Evolutionary conservation across 2,329 filamentous ascomycete genomes (phyloP), one percentile per base, ranked within the genome.

Genomic region (Trichoderma cornu-damae): DNA sequence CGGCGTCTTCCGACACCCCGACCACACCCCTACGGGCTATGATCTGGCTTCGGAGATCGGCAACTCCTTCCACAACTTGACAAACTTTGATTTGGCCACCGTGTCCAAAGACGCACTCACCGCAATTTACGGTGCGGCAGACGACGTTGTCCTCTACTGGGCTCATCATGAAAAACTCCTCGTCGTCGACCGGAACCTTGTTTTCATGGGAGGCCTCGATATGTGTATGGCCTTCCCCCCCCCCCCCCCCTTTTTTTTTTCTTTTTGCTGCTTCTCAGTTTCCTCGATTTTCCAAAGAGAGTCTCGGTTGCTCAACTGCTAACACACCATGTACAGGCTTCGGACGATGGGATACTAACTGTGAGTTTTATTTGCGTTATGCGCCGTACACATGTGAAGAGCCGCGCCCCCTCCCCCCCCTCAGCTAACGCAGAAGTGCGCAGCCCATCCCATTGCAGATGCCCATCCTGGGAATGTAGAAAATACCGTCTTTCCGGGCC

Each of bases 141-240:
- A 91, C 30, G 90, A 88, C 63, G 83, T 91, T 1, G 87, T 96
- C 9, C 75, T 96, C 1, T 96, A 90, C 72, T 96, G 91, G 91
- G 90, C 90, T 2, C 91, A 96, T 65, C 91, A 96, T 65, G 91
- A 96, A 73, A 96, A 96, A 72, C 80, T 96, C 1, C 90, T 89
- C 63, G 69, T 96, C 2, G 75, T 96, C 14, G 91, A 96, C 69
- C 83, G 86, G n/a, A 78, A 79, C 8, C 77, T 86, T 57, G 90
- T 87, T 2, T 96, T 96, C 68, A 96, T 96, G 91, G 91, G 90
- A 48, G 92, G 91, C 18, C 76, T 96, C 1, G 91, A 96, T 72
- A 78, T 96, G 66, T 96, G 82, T 81, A 73, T 59, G 76, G 28
- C 6, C 16, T 35, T 9, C 6, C 5, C 34, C 12, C 9, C 20